Conservation (phyloP, 1,284 basidiomycete species). For the Phellopilus nigrolimitatus region DNA sequence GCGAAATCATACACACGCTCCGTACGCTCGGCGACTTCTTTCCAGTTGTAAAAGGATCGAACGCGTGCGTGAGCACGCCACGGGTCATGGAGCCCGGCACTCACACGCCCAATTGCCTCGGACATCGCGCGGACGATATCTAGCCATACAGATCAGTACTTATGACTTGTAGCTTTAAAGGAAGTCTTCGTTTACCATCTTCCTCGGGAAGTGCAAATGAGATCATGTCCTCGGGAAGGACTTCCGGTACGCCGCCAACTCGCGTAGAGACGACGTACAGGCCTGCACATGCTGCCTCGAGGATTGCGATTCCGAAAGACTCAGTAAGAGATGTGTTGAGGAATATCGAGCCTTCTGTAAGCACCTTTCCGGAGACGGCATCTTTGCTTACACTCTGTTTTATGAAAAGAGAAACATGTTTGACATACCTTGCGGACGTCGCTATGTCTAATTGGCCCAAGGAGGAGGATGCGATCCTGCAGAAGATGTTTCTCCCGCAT, state of each 20-base stretch:
- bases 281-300: slow-evolving; percentile 94
- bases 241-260: slow-evolving; percentile 95
- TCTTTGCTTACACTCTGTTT: background rate
- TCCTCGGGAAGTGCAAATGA: slow-evolving; percentile 91
- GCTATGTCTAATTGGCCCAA: slow-evolving; percentile 77
- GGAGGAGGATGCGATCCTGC: slow-evolving; percentile 86
- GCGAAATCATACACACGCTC: slow-evolving; percentile 80
- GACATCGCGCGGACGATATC: slow-evolving; percentile 84
- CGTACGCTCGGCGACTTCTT: slow-evolving; percentile 72
- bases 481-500: slow-evolving; percentile 90
- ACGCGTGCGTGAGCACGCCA: slow-evolving; percentile 74
- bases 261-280: slow-evolving; percentile 92
- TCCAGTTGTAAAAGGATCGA: slow-evolving; percentile 86
- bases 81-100: slow-evolving; percentile 71
- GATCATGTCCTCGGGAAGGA: slow-evolving; percentile 90
- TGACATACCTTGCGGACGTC: slow-evolving; percentile 75
- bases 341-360: slow-evolving; percentile 84
- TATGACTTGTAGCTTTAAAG: too few species aligned
- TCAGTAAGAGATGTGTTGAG: slow-evolving; percentile 96
- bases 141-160: too few species aligned
- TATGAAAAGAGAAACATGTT: background rate
- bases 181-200: slow-evolving; percentile 42
- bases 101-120: slow-evolving; percentile 73
- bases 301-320: slow-evolving; percentile 92
- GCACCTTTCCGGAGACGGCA: slow-evolving; percentile 49